These are phyloP conservation scores for Tolypocladium cylindrosporum DNA, from an alignment of 2,329 filamentous ascomycete genomes.

Conservation along the genomic window DNA sequence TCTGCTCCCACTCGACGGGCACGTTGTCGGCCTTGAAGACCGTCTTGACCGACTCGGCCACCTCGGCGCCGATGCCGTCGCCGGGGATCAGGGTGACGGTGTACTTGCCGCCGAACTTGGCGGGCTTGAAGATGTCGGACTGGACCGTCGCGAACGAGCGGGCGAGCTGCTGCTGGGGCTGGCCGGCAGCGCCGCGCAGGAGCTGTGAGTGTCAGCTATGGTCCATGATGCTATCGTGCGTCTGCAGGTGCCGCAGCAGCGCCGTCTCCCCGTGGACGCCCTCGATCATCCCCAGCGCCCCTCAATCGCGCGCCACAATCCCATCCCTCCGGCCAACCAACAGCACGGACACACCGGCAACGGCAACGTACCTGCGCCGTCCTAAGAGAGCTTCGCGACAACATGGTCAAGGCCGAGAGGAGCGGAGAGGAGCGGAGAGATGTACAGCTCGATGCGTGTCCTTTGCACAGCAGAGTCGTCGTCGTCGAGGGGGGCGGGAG, in stretches of 20 bases:
- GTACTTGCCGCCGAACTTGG: conserved; percentile 99
- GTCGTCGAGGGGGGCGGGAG: background rate
- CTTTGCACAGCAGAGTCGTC: background rate
- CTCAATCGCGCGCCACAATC: background rate
- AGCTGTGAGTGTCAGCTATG: conserved; percentile 25
- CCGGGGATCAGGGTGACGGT: conserved; percentile 97
- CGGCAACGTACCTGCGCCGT: conserved; percentile 44
- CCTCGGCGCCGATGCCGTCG: conserved; percentile 97
- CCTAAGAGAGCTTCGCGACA: conserved; percentile 47
- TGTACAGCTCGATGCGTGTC: conserved; percentile 2
- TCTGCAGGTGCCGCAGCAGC: background rate
- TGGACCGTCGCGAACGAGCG: conserved; percentile 70
- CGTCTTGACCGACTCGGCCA: conserved; percentile 96
- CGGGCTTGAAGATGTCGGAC: conserved; percentile 96
- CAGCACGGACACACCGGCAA: conserved; percentile 2
- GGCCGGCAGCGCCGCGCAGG: conserved; percentile 39
- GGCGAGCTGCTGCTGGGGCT: conserved; percentile 33
- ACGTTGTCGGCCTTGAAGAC: conserved; percentile 99
- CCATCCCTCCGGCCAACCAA: background rate
- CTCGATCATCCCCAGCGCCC: no score
- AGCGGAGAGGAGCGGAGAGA: background rate
- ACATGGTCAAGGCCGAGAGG: conserved; percentile 30
- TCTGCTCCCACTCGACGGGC: conserved; percentile 96
- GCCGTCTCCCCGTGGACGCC: background rate
- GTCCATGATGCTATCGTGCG: background rate